Evolutionary conservation across 352 stramenopile genomes (phyloP), one percentile per base, ranked within the genome.

Genomic region (Pythium guiyangense): DNA sequence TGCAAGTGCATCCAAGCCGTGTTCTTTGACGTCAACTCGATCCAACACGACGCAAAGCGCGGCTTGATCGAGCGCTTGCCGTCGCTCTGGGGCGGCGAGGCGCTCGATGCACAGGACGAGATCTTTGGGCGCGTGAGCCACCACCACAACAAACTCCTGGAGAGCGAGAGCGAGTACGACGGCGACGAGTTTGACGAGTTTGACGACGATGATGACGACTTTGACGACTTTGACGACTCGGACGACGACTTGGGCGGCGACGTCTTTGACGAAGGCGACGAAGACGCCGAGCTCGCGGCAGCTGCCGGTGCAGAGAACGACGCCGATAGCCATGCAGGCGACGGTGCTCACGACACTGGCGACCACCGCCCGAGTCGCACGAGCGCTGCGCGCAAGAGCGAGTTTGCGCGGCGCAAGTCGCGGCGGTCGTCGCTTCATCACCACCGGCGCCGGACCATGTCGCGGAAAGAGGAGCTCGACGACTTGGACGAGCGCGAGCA

Each of bases 21-120:
- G 20, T 91, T 93, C 52, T 90, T 93, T 46, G 83, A 93, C 53
- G 77, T 64, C 37, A 91, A 89, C 52, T 88, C 83, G 10, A 91
- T 93, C 53, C 83, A 93, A 34, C 74, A 88, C 43, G 77, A 90
- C 49, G 83, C 83, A 0, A 93, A 93, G 62, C 77, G 79, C 2
- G 73, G 80, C 1, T 60, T 93, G 10, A 72, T 93, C 22, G 80
- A 90, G 52, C 74, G 83, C 3, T 62, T 93, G 29, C 80, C 83
- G n/a, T 78, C 75, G 22, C 60, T 93, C 5, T 93, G 83, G 83
- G 83, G 78, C 8, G 67, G 70, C 14, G 78, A 86, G 45, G 71
- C 77, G 18, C 60, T 87, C 0, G 75, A 88, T 47, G 73, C 57
- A n/a, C 73, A 84, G 59, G 79, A 90, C 22, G 74, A 84, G 50